These are phyloP conservation scores for Metschnikowia aberdeeniae DNA, from an alignment of 805 yeast species.

Conservation along the genomic window DNA sequence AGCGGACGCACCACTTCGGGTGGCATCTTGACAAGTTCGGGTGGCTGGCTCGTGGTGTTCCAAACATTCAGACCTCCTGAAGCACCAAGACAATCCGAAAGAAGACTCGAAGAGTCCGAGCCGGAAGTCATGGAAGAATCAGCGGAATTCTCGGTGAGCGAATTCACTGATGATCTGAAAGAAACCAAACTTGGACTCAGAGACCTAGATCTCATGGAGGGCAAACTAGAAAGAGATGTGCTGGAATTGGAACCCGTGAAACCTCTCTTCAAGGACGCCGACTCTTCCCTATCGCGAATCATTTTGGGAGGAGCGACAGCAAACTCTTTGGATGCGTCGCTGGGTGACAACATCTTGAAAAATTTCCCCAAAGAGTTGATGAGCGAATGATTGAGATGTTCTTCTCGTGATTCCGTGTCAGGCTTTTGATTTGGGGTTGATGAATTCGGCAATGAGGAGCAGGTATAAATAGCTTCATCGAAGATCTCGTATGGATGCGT, in stretches of 20 bases:
- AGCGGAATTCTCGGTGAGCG: slow-evolving; percentile 32
- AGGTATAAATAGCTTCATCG: slow-evolving; percentile 58
- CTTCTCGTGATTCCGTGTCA: not conserved
- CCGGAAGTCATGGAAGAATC: slow-evolving; percentile 31
- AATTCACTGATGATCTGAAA: slow-evolving; percentile 32
- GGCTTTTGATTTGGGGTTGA: slow-evolving; percentile 3
- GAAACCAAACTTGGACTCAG: slow-evolving; percentile 39
- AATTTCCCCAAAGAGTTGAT: slow-evolving; percentile 30
- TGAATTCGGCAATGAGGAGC: slow-evolving; percentile 21
- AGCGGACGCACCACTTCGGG: slow-evolving; percentile 46
- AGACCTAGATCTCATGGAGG: slow-evolving; percentile 29
- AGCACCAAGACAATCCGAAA: slow-evolving; percentile 17
- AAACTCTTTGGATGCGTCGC: slow-evolving; percentile 19
- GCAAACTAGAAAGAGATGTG: slow-evolving; percentile 30
- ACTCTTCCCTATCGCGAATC: slow-evolving; percentile 5
- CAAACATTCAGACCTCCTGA: slow-evolving; percentile 12
- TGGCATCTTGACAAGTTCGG: slow-evolving; percentile 41
- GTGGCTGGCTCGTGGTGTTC: slow-evolving; percentile 27
- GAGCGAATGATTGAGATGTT: slow-evolving; percentile 32
- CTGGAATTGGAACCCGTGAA: slow-evolving; percentile 32
- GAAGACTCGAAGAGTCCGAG: slow-evolving; percentile 20
- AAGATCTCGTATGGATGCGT: slow-evolving; percentile 61
- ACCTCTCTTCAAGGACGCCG: slow-evolving; percentile 9
- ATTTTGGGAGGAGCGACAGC: slow-evolving; percentile 10
- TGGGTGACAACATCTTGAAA: slow-evolving; percentile 34